phyloP scores from a whole-genome alignment of 108 stramenopile species.

The Mediolabrus comicus region DNA sequence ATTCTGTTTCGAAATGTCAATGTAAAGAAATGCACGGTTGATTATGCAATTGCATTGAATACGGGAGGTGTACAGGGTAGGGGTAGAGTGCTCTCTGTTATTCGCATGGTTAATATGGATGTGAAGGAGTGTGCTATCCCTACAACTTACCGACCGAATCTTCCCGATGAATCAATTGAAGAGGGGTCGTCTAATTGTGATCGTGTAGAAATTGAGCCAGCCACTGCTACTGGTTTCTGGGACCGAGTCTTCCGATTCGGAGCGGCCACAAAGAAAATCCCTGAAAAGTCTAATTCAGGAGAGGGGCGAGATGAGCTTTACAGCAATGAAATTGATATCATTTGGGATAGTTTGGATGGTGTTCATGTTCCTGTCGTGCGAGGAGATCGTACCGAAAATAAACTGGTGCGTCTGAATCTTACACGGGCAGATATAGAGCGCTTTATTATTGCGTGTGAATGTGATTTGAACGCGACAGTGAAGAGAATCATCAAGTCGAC shows the following conservation, averaged over 20 bases:
- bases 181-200: background rate
- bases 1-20: background rate
- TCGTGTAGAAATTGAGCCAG: background rate
- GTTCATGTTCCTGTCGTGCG: slow-evolving; percentile 6
- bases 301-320: slow-evolving; percentile 17
- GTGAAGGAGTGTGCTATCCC: slow-evolving; percentile 13
- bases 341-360: slow-evolving; percentile 40
- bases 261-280: background rate
- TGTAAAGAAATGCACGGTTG: slow-evolving; percentile 21
- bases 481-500: slow-evolving; percentile 58
- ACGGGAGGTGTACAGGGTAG: slow-evolving; percentile 48
- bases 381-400: slow-evolving; percentile 6
- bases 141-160: background rate
- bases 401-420: slow-evolving; percentile 6
- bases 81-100: slow-evolving; percentile 49
- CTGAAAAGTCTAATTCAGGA: background rate
- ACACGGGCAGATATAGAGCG: slow-evolving; percentile 51
- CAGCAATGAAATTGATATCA: slow-evolving; percentile 30
- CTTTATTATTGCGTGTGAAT: slow-evolving; percentile 39
- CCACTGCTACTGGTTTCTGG: background rate
- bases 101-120: slow-evolving; percentile 48
- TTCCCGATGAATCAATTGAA: slow-evolving; percentile 14
- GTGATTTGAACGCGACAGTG: slow-evolving; percentile 51
- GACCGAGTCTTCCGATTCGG: background rate
- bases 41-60: slow-evolving; percentile 48